Evolutionary conservation across 192 early-diverging fungal genomes (phyloP).

Genomic region (Podila minutissima): DNA sequence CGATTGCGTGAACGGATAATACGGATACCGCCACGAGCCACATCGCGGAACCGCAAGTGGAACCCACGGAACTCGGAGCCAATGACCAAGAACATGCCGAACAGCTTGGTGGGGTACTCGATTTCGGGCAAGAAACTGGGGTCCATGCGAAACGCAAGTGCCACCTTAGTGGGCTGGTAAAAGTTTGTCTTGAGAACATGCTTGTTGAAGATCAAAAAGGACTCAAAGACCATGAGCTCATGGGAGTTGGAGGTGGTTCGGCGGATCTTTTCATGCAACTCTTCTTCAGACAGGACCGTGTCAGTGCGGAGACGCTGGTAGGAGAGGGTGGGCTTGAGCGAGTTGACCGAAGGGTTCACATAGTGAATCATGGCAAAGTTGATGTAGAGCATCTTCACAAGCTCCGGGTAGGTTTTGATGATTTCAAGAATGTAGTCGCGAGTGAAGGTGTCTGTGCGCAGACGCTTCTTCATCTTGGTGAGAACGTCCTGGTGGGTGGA

Average conservation of each 20-base stretch:
- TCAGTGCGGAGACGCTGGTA: slow-evolving; percentile 87
- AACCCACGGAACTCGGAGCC: slow-evolving; percentile 99
- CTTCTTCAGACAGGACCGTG: slow-evolving; percentile 77
- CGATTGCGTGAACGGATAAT: slow-evolving; percentile 96
- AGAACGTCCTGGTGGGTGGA: slow-evolving; percentile 91
- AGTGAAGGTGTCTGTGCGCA: slow-evolving; percentile 97
- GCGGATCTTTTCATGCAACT: slow-evolving; percentile 88
- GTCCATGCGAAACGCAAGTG: slow-evolving; percentile 97
- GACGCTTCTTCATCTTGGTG: slow-evolving; percentile 96
- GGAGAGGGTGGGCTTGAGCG: slow-evolving; percentile 78
- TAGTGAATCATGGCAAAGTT: slow-evolving; percentile 97
- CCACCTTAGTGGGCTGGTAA: slow-evolving; percentile 99
- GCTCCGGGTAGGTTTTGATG: slow-evolving; percentile 91
- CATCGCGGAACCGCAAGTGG: slow-evolving; percentile 97
- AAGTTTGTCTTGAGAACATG: slow-evolving; percentile 99
- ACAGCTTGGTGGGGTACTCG: slow-evolving; percentile 92
- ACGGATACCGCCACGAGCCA: slow-evolving; percentile 98
- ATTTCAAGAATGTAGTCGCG: slow-evolving; percentile 98
- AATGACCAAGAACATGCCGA: slow-evolving; percentile 96
- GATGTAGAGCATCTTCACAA: slow-evolving; percentile 91
- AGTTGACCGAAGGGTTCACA: slow-evolving; percentile 66
- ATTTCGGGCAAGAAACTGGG: slow-evolving; percentile 90
- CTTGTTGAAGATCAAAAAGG: slow-evolving; percentile 96
- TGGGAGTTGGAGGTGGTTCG: slow-evolving; percentile 91
- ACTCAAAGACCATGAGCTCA: slow-evolving; percentile 95